Evolutionary conservation across 2,329 filamentous ascomycete genomes (phyloP).

Genomic region (Lachnum nothofagi): DNA sequence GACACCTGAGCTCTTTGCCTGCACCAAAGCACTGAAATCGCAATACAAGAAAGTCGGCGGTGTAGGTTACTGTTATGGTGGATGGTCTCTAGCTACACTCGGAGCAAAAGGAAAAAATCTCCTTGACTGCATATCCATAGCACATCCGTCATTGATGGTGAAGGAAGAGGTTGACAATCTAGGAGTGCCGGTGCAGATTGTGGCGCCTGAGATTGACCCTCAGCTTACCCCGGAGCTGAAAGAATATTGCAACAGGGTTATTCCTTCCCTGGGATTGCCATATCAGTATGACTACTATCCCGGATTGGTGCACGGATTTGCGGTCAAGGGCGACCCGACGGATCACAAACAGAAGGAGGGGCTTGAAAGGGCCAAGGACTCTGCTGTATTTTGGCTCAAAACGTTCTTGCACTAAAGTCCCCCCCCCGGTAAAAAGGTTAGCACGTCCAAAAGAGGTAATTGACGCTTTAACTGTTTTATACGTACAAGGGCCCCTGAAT

Average conservation of each 20-base stretch:
- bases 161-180: constrained; percentile 24
- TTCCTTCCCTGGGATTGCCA: constrained; percentile 4
- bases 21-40: constrained; percentile 1
- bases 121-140: constrained; percentile 8
- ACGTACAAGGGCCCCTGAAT: too few species aligned
- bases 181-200: constrained; percentile 9
- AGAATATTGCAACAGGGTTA: constrained; percentile 4
- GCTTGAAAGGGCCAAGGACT: constrained; percentile 5
- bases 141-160: background rate
- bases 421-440: too few species aligned
- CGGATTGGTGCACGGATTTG: constrained; percentile 6
- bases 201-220: constrained; percentile 9
- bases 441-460: too few species aligned
- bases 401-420: background rate
- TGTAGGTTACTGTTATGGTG: constrained; percentile 12
- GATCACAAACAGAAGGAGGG: background rate
- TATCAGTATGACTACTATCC: constrained; percentile 9
- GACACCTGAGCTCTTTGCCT: constrained; percentile 8
- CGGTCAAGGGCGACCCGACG: constrained; percentile 1
- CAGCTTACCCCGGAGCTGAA: constrained; percentile 10
- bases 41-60: constrained; percentile 8
- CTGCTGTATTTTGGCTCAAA: constrained; percentile 1
- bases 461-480: too few species aligned
- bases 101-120: constrained; percentile 4
- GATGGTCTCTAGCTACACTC: constrained; percentile 8